These are phyloP conservation scores for Sphagnum magellanicum DNA, from an alignment of 228 moss, liverwort and hornwort species.

Conservation along the genomic window DNA sequence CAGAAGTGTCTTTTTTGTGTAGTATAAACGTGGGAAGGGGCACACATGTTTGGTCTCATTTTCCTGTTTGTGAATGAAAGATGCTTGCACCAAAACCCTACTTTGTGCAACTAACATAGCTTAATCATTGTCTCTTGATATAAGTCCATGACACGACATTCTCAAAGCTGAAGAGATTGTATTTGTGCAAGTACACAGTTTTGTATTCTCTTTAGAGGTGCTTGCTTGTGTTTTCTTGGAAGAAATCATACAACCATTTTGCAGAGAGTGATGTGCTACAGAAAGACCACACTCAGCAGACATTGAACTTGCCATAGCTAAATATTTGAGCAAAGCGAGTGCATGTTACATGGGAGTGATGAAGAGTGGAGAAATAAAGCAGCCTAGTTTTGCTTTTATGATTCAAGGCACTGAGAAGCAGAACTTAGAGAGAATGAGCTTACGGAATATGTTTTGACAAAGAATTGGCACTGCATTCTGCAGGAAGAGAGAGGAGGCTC, in stretches of 20 bases:
- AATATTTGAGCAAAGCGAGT: not conserved
- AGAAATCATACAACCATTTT: too few relatives aligned
- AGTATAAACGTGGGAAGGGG: not conserved
- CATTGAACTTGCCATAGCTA: not conserved
- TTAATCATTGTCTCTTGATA: too few relatives aligned
- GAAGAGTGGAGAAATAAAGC: not conserved
- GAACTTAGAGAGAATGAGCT: constrained; percentile 2
- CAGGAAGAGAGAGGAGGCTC: constrained; percentile 80
- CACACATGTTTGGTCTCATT: too few relatives aligned
- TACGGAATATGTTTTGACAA: not conserved
- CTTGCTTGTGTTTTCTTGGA: too few relatives aligned
- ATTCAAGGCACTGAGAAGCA: constrained; percentile 1
- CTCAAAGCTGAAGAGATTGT: too few relatives aligned
- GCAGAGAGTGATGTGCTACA: too few relatives aligned
- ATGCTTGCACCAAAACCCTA: too few relatives aligned
- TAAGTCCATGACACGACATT: not conserved
- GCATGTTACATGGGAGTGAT: not conserved
- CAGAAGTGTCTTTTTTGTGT: not conserved
- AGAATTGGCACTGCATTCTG: constrained; percentile 3
- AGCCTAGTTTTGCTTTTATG: not conserved
- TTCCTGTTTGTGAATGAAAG: too few relatives aligned
- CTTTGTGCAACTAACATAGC: too few relatives aligned
- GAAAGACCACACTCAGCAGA: too few relatives aligned
- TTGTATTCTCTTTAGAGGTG: too few relatives aligned
- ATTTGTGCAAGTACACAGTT: too few relatives aligned